These are phyloP conservation scores for Salix udensis DNA, from an alignment of 345 rosid genomes.

Conservation along the genomic window DNA sequence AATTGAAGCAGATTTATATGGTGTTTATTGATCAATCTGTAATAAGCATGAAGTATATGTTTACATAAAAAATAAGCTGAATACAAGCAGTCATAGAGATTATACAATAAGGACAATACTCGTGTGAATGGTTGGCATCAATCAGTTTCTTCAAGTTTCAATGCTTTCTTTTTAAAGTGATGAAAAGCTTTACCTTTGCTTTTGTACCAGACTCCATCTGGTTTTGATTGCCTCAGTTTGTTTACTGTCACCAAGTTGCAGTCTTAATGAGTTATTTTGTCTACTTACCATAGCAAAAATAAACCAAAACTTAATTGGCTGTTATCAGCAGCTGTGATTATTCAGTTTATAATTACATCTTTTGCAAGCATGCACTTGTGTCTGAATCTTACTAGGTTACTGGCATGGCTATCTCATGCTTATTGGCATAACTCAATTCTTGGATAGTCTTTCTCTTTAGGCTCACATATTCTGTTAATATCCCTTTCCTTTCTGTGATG, in stretches of 20 bases:
- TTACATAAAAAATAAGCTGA: background rate
- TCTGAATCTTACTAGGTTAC: no score
- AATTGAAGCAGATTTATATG: background rate
- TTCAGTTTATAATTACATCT: no score
- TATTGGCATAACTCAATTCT: background rate
- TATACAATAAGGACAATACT: background rate
- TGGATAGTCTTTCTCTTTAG: background rate
- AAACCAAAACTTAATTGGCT: no score
- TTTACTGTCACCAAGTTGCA: background rate
- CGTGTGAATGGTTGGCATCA: background rate
- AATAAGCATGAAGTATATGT: background rate
- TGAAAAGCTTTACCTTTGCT: background rate
- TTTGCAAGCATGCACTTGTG: no score
- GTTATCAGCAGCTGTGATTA: no score
- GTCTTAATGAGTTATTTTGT: background rate
- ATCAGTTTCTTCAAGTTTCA: background rate
- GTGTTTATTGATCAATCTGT: background rate
- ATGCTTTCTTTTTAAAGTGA: background rate
- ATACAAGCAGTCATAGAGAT: background rate
- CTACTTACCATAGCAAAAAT: background rate
- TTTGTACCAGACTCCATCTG: background rate
- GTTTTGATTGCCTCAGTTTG: background rate
- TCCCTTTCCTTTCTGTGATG: background rate
- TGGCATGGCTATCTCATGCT: no score
- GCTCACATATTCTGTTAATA: background rate